These are phyloP conservation scores for Fraxinus albicans DNA, from an alignment of 305 asterid genomes.

Conservation along the genomic window DNA sequence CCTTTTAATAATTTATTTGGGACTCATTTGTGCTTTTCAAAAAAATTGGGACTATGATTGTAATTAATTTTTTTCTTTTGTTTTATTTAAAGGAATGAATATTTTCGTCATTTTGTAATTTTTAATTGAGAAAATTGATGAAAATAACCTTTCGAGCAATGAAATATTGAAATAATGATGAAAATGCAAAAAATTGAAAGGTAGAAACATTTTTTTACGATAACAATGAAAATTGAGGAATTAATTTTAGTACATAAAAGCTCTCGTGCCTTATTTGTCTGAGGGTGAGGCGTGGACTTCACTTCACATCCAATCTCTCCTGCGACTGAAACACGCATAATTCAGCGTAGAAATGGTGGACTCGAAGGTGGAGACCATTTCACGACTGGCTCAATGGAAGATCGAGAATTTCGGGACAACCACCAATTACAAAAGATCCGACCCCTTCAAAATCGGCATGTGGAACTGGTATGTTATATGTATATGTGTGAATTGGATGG, in stretches of 20 bases:
- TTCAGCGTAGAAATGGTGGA: conserved; percentile 42
- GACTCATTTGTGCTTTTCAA: too few relatives aligned
- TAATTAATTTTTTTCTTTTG: too few relatives aligned
- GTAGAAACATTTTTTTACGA: too few relatives aligned
- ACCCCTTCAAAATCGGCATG: conserved; percentile 84
- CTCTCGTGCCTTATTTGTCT: neutral
- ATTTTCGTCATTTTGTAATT: too few relatives aligned
- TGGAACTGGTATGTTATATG: conserved; percentile 71
- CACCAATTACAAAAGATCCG: conserved; percentile 75
- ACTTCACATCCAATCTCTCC: neutral
- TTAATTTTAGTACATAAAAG: neutral
- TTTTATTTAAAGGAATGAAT: too few relatives aligned
- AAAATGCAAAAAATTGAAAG: too few relatives aligned
- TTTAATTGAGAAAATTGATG: too few relatives aligned
- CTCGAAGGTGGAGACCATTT: conserved; percentile 78
- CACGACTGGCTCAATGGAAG: conserved; percentile 93
- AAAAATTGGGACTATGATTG: too few relatives aligned
- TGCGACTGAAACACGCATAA: neutral
- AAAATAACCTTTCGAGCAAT: too few relatives aligned
- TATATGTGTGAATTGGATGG: neutral
- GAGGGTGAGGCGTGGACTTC: neutral
- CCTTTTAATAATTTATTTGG: too few relatives aligned
- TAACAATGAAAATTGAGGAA: too few relatives aligned
- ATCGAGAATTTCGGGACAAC: conserved; percentile 75
- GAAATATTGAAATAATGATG: too few relatives aligned